Percentiles rank a stretch among this genome's conserved stretches.
phyloP scores from a whole-genome alignment of 2,329 filamentous ascomycete species.

The Colletotrichum horii region DNA sequence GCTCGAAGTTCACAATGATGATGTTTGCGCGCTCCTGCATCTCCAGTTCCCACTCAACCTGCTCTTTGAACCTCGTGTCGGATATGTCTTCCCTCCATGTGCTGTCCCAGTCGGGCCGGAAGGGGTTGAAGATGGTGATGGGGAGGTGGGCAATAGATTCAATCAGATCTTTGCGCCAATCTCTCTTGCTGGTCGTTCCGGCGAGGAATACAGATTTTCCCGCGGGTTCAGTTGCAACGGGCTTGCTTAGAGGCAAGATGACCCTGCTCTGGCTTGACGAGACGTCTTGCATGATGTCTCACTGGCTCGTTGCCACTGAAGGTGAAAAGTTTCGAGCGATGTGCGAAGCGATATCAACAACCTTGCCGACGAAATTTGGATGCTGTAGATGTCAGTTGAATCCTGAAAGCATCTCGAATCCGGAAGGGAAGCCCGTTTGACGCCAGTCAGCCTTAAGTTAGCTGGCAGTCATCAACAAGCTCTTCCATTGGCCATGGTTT shows the following conservation, averaged over 20 bases:
- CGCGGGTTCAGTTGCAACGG: neutral
- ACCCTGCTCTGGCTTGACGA: slow-evolving; percentile 24
- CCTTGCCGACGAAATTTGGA: neutral
- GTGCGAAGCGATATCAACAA: neutral
- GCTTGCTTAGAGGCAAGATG: neutral
- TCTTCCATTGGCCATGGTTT: neutral
- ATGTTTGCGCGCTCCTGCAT: slow-evolving; percentile 58
- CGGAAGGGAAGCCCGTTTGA: neutral
- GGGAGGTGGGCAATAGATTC: slow-evolving; percentile 45
- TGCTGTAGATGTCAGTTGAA: neutral
- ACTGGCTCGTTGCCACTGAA: neutral
- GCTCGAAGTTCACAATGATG: slow-evolving; percentile 62
- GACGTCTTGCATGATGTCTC: neutral
- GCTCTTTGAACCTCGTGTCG: slow-evolving; percentile 52
- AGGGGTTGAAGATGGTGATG: slow-evolving; percentile 63
- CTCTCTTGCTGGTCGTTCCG: slow-evolving; percentile 54
- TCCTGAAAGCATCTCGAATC: neutral
- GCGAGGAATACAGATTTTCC: slow-evolving; percentile 59
- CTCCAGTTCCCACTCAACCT: slow-evolving; percentile 67
- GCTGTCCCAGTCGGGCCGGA: slow-evolving; percentile 60
- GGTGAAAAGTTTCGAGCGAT: neutral
- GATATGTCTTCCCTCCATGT: slow-evolving; percentile 55
- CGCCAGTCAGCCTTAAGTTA: neutral
- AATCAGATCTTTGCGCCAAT: slow-evolving; percentile 56
- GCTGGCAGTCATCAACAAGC: neutral